Conservation (phyloP, 345 rosid genomes). For the Erysimum cheiranthoides region DNA sequence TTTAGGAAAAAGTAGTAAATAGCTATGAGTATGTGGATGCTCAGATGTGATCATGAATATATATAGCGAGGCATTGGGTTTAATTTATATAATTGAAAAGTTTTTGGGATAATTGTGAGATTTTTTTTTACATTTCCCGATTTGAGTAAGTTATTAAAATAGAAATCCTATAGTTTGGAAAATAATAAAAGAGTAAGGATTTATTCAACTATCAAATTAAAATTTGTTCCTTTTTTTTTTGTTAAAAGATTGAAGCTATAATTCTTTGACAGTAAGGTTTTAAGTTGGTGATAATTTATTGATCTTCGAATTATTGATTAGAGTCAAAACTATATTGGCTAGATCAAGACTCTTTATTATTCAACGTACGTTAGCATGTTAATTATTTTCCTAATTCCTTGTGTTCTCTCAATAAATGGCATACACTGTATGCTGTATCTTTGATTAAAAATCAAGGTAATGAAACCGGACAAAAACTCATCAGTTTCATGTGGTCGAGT, state of each 20-base stretch:
- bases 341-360: too few relatives aligned
- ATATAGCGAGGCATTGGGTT: background rate
- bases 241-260: background rate
- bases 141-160: background rate
- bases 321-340: background rate
- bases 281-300: background rate
- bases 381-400: too few relatives aligned
- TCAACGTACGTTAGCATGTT: too few relatives aligned
- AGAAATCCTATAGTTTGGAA: background rate
- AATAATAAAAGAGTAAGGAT: background rate
- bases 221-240: background rate
- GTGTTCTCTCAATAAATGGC: too few relatives aligned
- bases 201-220: background rate
- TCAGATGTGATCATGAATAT: background rate
- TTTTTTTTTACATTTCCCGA: background rate
- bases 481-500: too few relatives aligned
- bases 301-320: background rate
- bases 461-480: too few relatives aligned
- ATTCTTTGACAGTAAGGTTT: background rate
- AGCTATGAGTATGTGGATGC: slow-evolving; percentile 14
- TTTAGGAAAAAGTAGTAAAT: background rate
- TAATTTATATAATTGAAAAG: background rate
- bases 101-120: background rate
- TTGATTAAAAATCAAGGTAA: too few relatives aligned
- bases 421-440: too few relatives aligned